Conservation (phyloP, 2,329 filamentous ascomycete genomes). For the Neonectria coccinea region DNA sequence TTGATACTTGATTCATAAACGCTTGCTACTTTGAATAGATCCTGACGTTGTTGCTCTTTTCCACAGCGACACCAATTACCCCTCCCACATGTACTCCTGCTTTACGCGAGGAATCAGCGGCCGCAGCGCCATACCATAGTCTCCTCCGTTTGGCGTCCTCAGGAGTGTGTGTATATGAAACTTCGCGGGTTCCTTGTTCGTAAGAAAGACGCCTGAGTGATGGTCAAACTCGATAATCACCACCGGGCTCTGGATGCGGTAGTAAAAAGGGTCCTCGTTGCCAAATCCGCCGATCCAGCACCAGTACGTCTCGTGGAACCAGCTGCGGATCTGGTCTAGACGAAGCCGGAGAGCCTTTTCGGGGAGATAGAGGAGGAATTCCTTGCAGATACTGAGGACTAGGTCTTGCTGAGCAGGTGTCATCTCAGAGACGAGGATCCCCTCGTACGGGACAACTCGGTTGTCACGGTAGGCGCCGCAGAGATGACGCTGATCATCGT, state of each 20-base stretch:
- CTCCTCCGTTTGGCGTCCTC: conserved; percentile 78
- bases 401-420: conserved; percentile 61
- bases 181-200: conserved; percentile 77
- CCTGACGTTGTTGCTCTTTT: not conserved
- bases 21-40: conserved; percentile 23
- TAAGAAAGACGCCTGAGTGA: conserved; percentile 82
- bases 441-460: conserved; percentile 79
- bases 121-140: conserved; percentile 73
- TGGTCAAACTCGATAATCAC: conserved; percentile 83
- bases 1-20: conserved; percentile 14
- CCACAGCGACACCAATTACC: not conserved
- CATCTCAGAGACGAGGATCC: conserved; percentile 67
- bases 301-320: conserved; percentile 80
- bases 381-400: conserved; percentile 68
- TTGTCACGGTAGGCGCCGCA: conserved; percentile 86
- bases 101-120: conserved; percentile 50
- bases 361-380: conserved; percentile 78
- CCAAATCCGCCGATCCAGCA: conserved; percentile 80
- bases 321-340: conserved; percentile 64
- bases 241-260: conserved; percentile 80
- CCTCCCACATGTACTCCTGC: conserved; percentile 43
- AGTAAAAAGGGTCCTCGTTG: conserved; percentile 80
- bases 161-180: conserved; percentile 84
- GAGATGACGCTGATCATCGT: conserved; percentile 81
- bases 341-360: conserved; percentile 63